Conservation (phyloP, 805 yeast species). For the Saccharomycopsis sp. region DNA sequence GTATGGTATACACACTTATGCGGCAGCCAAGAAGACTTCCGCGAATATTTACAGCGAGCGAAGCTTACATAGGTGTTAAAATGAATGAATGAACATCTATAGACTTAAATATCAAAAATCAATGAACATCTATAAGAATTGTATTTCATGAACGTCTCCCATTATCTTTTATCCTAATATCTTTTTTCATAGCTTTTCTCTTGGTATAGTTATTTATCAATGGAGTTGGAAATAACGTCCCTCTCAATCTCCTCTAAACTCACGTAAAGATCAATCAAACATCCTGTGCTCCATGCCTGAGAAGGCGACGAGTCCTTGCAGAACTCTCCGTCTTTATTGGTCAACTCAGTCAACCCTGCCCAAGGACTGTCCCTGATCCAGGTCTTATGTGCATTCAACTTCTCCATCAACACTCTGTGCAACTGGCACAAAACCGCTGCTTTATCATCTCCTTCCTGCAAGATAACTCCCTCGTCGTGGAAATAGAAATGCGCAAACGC, state of each 20-base stretch:
- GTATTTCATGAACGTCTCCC: too few relatives aligned
- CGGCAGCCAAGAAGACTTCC: too few relatives aligned
- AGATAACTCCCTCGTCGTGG: constrained; percentile 31
- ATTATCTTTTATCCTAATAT: too few relatives aligned
- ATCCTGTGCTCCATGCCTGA: constrained; percentile 94
- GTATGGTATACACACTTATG: too few relatives aligned
- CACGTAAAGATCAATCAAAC: constrained; percentile 71
- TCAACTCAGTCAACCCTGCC: constrained; percentile 91
- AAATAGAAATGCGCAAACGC: constrained; percentile 58
- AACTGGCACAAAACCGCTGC: constrained; percentile 33
- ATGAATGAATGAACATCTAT: too few relatives aligned
- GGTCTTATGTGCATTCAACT: constrained; percentile 56
- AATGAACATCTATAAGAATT: too few relatives aligned
- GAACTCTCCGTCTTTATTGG: constrained; percentile 77
- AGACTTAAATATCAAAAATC: too few relatives aligned
- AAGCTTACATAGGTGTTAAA: too few relatives aligned
- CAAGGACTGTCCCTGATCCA: constrained; percentile 77
- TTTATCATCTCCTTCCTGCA: constrained; percentile 26
- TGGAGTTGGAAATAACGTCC: not conserved
- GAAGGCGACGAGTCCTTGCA: constrained; percentile 90
- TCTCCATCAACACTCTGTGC: constrained; percentile 50
- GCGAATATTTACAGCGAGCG: too few relatives aligned
- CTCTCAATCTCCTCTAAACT: constrained; percentile 44
- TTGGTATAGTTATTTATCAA: not conserved
- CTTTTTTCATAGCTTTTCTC: not conserved